Conservation (phyloP, 1,284 basidiomycete genomes). For the Gymnopus androsaceus region DNA sequence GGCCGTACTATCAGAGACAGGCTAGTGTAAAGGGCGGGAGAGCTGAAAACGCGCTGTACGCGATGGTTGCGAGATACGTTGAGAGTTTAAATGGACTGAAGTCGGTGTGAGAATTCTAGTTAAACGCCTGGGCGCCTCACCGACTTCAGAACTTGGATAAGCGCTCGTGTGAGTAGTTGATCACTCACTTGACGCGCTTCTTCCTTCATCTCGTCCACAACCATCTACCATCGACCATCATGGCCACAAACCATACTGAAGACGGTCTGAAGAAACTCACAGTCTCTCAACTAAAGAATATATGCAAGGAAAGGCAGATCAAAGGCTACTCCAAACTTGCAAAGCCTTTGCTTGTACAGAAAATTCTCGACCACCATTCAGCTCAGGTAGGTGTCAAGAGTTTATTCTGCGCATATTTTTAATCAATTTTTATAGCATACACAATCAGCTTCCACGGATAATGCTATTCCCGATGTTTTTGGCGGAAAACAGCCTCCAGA, state of each 20-base stretch:
- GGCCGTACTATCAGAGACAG: no score
- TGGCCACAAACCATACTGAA: conserved; percentile 13
- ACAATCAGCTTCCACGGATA: neutral
- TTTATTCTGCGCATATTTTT: neutral
- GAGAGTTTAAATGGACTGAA: no score
- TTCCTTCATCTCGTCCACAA: no score
- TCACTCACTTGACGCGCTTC: neutral
- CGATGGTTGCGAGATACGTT: no score
- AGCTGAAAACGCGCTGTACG: no score
- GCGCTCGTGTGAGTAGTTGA: no score
- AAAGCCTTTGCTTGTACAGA: conserved; percentile 37
- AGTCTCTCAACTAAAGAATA: conserved; percentile 60
- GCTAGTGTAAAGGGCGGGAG: no score
- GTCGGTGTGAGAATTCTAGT: no score
- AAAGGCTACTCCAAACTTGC: conserved; percentile 66
- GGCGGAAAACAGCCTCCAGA: neutral
- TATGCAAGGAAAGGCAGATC: conserved; percentile 66
- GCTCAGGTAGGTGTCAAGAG: neutral
- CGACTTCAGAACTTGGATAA: no score
- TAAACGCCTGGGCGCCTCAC: no score
- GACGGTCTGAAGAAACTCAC: conserved; percentile 44
- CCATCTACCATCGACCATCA: neutral
- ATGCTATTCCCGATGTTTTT: neutral
- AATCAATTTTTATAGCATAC: neutral
- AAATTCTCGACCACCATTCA: conserved; percentile 1